Evolutionary conservation across 2,329 filamentous ascomycete species (phyloP).

Genomic region (Fusarium heterosporum): DNA sequence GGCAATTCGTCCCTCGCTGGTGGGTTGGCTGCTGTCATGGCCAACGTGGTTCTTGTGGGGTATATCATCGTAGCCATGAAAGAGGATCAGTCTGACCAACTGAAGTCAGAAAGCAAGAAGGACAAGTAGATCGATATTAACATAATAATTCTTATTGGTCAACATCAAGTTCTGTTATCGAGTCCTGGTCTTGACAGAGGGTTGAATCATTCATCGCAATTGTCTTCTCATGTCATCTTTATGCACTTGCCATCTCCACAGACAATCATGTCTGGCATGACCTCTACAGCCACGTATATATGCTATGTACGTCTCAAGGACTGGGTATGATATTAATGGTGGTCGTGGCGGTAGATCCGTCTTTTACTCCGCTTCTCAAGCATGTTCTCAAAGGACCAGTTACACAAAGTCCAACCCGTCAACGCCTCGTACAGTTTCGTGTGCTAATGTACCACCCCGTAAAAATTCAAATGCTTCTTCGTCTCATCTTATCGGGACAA

Average conservation of each 20-base stretch:
- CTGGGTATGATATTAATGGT: constrained; percentile 44
- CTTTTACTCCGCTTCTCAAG: constrained; percentile 30
- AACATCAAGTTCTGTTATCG: neutral
- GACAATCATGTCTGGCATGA: constrained; percentile 28
- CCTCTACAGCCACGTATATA: constrained; percentile 45
- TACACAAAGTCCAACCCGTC: constrained; percentile 32
- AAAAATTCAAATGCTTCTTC: constrained; percentile 46
- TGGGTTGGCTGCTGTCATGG: constrained; percentile 85
- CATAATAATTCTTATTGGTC: neutral
- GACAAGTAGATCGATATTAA: constrained; percentile 51
- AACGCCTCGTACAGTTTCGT: constrained; percentile 48
- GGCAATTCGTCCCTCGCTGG: constrained; percentile 92
- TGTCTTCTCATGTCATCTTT: constrained; percentile 35
- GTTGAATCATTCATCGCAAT: constrained; percentile 29
- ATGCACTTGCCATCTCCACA: constrained; percentile 17
- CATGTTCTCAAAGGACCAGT: constrained; percentile 29
- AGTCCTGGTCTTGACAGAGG: neutral
- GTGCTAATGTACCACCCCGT: constrained; percentile 43
- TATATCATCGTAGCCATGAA: constrained; percentile 93
- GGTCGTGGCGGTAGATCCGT: constrained; percentile 41
- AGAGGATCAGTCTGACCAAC: constrained; percentile 73
- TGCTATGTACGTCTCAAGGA: constrained; percentile 44
- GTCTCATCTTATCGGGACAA: constrained; percentile 23
- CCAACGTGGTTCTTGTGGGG: constrained; percentile 89
- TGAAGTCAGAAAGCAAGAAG: constrained; percentile 62